A percentile compares a stretch with the other conserved stretches of the same genome.
phyloP scores from a whole-genome alignment of 2,329 filamentous ascomycete genomes.

The Escovopsis sp. region DNA sequence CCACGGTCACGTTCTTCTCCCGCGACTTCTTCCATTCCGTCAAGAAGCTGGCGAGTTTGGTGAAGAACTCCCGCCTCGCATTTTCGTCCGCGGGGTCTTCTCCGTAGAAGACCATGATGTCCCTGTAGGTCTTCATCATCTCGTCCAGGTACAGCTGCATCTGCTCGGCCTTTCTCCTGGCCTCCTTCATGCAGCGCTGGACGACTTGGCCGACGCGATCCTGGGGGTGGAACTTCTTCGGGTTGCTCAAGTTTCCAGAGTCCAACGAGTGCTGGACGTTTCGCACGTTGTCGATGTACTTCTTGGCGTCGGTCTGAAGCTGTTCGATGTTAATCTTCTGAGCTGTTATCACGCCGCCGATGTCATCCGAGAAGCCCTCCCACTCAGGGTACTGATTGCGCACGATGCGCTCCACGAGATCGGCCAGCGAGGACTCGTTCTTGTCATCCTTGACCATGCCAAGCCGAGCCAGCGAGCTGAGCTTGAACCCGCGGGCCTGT shows the following conservation, averaged over 20 bases:
- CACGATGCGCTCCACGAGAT: constrained; percentile 91
- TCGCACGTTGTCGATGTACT: constrained; percentile 87
- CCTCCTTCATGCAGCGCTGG: constrained; percentile 91
- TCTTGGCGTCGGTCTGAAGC: constrained; percentile 71
- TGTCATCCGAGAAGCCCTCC: constrained; percentile 79
- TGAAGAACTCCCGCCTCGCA: constrained; percentile 87
- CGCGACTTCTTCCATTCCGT: constrained; percentile 90
- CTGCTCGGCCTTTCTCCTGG: constrained; percentile 87
- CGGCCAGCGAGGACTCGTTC: constrained; percentile 91
- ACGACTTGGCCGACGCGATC: constrained; percentile 88
- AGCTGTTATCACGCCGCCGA: constrained; percentile 57
- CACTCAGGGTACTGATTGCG: constrained; percentile 93
- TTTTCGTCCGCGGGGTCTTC: constrained; percentile 88
- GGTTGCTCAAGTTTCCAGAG: constrained; percentile 84
- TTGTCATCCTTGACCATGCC: constrained; percentile 99
- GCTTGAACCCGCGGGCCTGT: constrained; percentile 94
- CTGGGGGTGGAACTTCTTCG: constrained; percentile 95
- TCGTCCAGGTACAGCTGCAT: constrained; percentile 88
- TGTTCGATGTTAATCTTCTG: constrained; percentile 96
- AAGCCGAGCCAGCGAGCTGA: constrained; percentile 80
- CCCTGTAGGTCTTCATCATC: constrained; percentile 80
- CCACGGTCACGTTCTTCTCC: constrained; percentile 75
- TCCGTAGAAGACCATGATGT: constrained; percentile 93
- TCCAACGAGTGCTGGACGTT: constrained; percentile 89
- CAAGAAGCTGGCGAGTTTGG: constrained; percentile 82